Base-by-base conservation (phyloP, 2,329 filamentous ascomycete species). In the Fusarium sororula region DNA sequence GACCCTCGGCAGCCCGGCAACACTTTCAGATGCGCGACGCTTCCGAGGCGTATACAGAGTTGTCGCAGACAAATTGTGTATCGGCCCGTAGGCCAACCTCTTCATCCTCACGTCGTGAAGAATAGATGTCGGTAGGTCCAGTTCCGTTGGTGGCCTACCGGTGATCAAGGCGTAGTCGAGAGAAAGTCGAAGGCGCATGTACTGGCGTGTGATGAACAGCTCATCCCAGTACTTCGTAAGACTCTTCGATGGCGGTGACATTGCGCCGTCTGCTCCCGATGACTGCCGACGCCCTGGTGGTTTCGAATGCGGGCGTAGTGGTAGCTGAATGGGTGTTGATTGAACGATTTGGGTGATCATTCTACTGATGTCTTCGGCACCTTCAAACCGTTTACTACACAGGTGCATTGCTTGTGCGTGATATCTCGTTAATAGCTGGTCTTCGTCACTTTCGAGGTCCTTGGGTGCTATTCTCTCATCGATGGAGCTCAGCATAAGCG, bases 301-400 rank as follows among this genome's bases (percentile, higher is more conserved):
- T 7, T 60, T 37, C 2, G 32, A 12, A 3, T 13, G 24, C 7
- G 37, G 17, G 1, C 63, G 65, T 0, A 68, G 2, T 22, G 66
- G 66, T 5, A 68, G 18, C 6, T 69, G 65, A 11, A 68, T 44
- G 0, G 65, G 65, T 0, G 66, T 69, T 14, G 66, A 68, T 22
- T 68, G 66, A 6, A 68, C 66, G 0, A 69, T 69, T 10, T 69
- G 66, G 0, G 66, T 70, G 15, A 69, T 64, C 66, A 69, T 69
- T 4, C 66, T 41, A 18, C 66, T 69, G 4, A 69, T 69, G 2
- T 69, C 65, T 17, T 64, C 65, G 0, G 66, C 66, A 0, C 66
- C 66, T 8, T 69, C 66, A 20, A 69, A 69, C 0, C 66, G 58
- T 1, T 70, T 51, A 38, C 66, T 69, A 1, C 66, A 69, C 2